Percentiles rank a stretch among this genome's conserved stretches.
These are phyloP conservation scores for Ceratobasidium sp. DNA, from an alignment of 1,284 basidiomycete species.

Conservation along the genomic window DNA sequence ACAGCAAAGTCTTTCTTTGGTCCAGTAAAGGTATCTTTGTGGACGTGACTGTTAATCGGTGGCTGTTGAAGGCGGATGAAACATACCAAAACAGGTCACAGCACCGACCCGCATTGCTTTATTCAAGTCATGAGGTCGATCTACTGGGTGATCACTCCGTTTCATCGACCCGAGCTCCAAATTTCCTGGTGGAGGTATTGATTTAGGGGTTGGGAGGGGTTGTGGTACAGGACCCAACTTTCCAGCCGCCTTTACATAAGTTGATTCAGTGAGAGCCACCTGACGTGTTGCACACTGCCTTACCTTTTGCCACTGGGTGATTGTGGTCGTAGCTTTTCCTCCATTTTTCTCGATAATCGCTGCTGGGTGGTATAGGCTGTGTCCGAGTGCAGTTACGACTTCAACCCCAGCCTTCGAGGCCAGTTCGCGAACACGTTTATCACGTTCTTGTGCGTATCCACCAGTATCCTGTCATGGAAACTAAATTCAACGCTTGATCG, in stretches of 20 bases:
- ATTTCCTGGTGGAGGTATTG: conserved; percentile 48
- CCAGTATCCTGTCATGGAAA: conserved; percentile 45
- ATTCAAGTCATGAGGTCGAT: conserved; percentile 48
- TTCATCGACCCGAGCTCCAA: conserved; percentile 43
- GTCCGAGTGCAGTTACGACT: conserved; percentile 50
- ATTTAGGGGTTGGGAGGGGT: conserved; percentile 46
- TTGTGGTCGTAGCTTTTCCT: conserved; percentile 50
- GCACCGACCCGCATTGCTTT: conserved; percentile 46
- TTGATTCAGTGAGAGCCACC: not conserved
- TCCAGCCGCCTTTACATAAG: conserved; percentile 45
- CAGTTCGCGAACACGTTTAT: conserved; percentile 44
- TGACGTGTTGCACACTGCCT: conserved; percentile 9
- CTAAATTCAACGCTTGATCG: not conserved
- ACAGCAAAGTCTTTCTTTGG: conserved; percentile 55
- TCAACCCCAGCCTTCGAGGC: conserved; percentile 49
- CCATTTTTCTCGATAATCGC: conserved; percentile 48
- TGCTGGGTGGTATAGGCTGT: conserved; percentile 54
- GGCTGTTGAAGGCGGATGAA: too few species aligned
- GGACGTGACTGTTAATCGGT: too few species aligned
- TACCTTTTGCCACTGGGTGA: conserved; percentile 50
- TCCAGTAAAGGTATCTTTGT: conserved; percentile 52
- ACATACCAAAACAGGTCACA: conserved; percentile 49
- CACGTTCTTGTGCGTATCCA: conserved; percentile 45
- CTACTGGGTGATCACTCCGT: conserved; percentile 38
- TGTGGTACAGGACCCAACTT: conserved; percentile 46